Evolutionary conservation across 768 basidiomycete genomes (phyloP).

Genomic region (Amanita polypyramis): DNA sequence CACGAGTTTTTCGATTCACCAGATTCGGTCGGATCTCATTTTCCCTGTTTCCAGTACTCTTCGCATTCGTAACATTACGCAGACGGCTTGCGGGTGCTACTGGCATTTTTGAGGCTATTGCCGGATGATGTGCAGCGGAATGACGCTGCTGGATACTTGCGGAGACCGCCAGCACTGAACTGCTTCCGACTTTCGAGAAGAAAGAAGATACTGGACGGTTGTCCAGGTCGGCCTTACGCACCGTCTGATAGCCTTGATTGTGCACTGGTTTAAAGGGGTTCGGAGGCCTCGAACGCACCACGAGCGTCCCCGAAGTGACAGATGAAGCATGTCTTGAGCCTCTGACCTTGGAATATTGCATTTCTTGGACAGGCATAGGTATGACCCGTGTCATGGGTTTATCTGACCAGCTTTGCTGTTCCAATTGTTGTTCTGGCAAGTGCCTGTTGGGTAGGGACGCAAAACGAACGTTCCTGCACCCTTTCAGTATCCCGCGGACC

Average conservation of each 20-base stretch:
- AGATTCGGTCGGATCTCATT: conserved; percentile 1
- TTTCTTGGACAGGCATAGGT: background rate
- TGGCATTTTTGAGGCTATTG: background rate
- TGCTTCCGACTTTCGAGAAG: background rate
- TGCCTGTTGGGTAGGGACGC: conserved; percentile 5
- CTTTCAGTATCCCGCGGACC: conserved; percentile 4
- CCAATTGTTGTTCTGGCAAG: background rate
- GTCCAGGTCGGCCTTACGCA: background rate
- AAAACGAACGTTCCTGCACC: conserved; percentile 7
- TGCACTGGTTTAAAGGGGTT: conserved; percentile 2
- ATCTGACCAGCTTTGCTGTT: background rate
- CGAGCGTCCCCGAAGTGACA: background rate
- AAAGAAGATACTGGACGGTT: background rate
- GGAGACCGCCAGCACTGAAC: background rate
- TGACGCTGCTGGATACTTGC: background rate
- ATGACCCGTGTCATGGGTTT: background rate
- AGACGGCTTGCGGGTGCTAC: background rate
- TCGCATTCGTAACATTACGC: background rate
- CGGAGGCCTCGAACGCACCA: background rate
- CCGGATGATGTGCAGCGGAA: background rate
- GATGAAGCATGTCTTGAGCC: background rate
- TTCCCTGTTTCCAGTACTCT: background rate
- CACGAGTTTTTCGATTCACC: background rate
- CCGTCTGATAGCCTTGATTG: background rate
- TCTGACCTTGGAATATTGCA: background rate